Base-by-base conservation (phyloP, 495 filamentous ascomycete species). In the Annulohypoxylon bovei region DNA sequence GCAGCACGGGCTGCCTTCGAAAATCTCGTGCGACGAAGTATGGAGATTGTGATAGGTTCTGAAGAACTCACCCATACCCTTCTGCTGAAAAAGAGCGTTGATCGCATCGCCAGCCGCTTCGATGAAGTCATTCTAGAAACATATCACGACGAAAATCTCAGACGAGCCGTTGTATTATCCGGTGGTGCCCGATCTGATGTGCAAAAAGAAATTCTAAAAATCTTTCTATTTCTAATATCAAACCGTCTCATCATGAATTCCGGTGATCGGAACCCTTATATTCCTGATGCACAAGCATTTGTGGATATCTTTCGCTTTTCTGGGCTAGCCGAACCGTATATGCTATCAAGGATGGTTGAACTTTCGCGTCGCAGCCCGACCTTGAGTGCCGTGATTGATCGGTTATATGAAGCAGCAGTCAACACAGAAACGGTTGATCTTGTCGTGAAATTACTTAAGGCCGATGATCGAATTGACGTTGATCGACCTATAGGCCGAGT, bases 21-120 rank as follows among this genome's bases (percentile, higher is more conserved):
- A 18, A 62, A 28, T 8, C 59, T 62, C 4, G 22, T 50, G 12
- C 44, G 59, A 30, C 23, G 46, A 42, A 53, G 59, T 42, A 52
- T 62, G 44, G 44, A 53, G 47, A 67, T 67, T 22, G 44, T 60
- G 20, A 67, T 67, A 30, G 57, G 64, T 44, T 67, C 44, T 0
- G 44, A 62, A 5, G 28, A 70, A 27, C 40, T 70, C 28, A 30
- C 40, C 2, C 6, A 12, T 7, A 9, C 8, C 7, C 59, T 70
- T 23, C 22, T 64, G 2, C 2, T 50, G 9, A 55, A n/a, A 1
- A 70, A 63, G 53, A 64, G 67, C 9, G 28, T 70, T 33, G 59
- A 70, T 12, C 49, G 30, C 14, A 37, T 70, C 40, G 59, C 67
- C 6, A 44, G 35, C 12, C 23, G 33, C 32, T 47, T 64, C 18